Percentiles rank a stretch among this genome's conserved stretches.
Conservation (phyloP, 768 basidiomycete species). For the Lentinus tigrinus region DNA sequence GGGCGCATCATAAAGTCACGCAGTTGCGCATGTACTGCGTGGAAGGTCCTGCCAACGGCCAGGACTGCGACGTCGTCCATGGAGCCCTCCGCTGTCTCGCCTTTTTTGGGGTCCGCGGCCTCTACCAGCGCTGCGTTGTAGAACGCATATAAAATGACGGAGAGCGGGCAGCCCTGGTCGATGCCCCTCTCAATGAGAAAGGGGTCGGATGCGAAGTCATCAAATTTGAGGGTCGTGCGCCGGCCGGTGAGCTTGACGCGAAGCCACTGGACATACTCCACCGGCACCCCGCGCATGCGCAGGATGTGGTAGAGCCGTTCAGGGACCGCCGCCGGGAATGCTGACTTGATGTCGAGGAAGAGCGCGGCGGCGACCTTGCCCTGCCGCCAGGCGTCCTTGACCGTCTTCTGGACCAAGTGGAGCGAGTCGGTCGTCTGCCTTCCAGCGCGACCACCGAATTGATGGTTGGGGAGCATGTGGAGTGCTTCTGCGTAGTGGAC, state of each 20-base stretch:
- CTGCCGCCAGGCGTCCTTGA: conserved; percentile 25
- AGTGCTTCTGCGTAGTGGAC: conserved; percentile 3
- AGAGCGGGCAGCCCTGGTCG: conserved; percentile 34
- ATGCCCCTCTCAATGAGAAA: conserved; percentile 28
- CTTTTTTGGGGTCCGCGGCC: conserved; percentile 10
- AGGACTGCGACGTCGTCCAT: conserved; percentile 21
- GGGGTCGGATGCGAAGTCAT: conserved; percentile 21
- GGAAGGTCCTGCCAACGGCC: conserved; percentile 4
- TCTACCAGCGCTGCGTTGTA: conserved; percentile 30
- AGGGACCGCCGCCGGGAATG: conserved; percentile 26
- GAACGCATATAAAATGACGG: conserved; percentile 30
- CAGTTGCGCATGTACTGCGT: neutral
- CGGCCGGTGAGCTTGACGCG: conserved; percentile 18
- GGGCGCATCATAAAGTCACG: conserved; percentile 7
- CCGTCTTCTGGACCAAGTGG: conserved; percentile 20
- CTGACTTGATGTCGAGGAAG: conserved; percentile 33
- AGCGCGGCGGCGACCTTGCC: conserved; percentile 31
- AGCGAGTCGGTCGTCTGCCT: conserved; percentile 26
- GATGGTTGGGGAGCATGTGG: conserved; percentile 13
- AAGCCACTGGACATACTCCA: conserved; percentile 19
- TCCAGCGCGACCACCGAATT: conserved; percentile 27
- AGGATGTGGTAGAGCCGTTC: conserved; percentile 19
- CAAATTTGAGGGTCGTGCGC: conserved; percentile 22
- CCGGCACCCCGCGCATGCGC: conserved; percentile 13
- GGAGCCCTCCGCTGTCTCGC: conserved; percentile 4